Evolutionary conservation across 2,329 filamentous ascomycete genomes (phyloP).

Genomic region (Calonectria fujianensis): DNA sequence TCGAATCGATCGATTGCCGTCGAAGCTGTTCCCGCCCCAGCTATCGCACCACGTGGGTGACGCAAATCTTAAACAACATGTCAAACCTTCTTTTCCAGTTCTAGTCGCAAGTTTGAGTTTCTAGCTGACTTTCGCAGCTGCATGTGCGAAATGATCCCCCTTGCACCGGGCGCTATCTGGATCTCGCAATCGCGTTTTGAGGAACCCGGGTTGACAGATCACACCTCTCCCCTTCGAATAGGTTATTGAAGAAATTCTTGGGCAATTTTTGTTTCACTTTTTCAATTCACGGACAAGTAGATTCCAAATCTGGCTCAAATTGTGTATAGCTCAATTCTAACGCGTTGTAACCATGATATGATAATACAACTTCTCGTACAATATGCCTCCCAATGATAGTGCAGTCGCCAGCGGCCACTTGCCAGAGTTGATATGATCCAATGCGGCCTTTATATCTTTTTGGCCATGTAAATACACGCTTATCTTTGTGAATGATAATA

Average conservation of each 20-base stretch:
- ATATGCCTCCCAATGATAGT: conserved; percentile 16
- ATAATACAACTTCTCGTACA: conserved; percentile 17
- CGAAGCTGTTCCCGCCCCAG: background rate
- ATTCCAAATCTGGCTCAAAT: background rate
- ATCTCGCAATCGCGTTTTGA: background rate
- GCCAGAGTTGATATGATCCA: conserved; percentile 11
- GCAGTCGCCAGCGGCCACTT: conserved; percentile 20
- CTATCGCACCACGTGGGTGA: background rate
- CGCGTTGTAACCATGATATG: background rate
- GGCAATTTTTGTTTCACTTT: background rate
- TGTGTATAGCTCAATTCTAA: conserved; percentile 13
- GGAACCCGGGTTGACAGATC: background rate
- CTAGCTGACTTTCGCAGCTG: background rate
- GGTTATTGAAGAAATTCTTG: background rate
- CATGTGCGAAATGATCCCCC: background rate
- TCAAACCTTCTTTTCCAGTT: background rate
- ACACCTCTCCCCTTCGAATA: too few species aligned
- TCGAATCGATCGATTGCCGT: background rate
- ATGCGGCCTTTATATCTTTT: conserved; percentile 10
- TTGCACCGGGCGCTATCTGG: background rate
- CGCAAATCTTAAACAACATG: background rate
- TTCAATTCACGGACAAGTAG: background rate
- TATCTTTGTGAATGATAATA: conserved; percentile 2
- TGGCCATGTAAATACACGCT: conserved; percentile 19
- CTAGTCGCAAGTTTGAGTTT: background rate